Percentiles rank a stretch among this genome's conserved stretches.
Evolutionary conservation across 345 rosid genomes (phyloP).

Genomic region (Cardiospermum halicacabum): DNA sequence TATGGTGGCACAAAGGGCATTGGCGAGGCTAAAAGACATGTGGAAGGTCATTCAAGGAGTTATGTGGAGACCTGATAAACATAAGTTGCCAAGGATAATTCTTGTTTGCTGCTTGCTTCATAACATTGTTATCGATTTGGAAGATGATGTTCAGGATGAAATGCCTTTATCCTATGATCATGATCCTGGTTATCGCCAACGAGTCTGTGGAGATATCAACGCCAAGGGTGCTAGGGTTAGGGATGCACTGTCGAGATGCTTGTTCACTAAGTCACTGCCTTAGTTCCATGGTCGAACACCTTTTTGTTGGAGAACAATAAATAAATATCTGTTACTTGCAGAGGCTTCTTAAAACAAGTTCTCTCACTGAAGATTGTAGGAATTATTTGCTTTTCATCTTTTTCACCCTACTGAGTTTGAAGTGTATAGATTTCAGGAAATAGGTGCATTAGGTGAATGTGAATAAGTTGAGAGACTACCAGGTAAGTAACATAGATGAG

Average conservation of each 20-base stretch:
- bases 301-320: not conserved
- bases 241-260: constrained; percentile 40
- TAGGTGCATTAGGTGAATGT: not conserved
- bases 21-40: constrained; percentile 45
- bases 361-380: not conserved
- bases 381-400: not conserved
- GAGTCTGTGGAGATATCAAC: constrained; percentile 31
- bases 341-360: constrained; percentile 2
- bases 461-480: not conserved
- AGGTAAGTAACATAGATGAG: not conserved
- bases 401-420: not conserved
- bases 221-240: constrained; percentile 36
- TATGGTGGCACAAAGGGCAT: constrained; percentile 48
- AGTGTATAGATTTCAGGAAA: not conserved
- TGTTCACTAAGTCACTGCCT: constrained; percentile 28
- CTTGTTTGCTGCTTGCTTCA: constrained; percentile 68
- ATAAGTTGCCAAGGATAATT: constrained; percentile 55
- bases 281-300: constrained; percentile 13
- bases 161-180: constrained; percentile 26
- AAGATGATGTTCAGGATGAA: constrained; percentile 35
- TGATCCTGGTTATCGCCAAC: constrained; percentile 43
- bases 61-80: constrained; percentile 70
- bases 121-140: constrained; percentile 53
- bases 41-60: constrained; percentile 58
- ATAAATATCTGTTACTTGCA: constrained; percentile 10